phyloP scores from a whole-genome alignment of 768 basidiomycete genomes.

The Psilocybe sp. region DNA sequence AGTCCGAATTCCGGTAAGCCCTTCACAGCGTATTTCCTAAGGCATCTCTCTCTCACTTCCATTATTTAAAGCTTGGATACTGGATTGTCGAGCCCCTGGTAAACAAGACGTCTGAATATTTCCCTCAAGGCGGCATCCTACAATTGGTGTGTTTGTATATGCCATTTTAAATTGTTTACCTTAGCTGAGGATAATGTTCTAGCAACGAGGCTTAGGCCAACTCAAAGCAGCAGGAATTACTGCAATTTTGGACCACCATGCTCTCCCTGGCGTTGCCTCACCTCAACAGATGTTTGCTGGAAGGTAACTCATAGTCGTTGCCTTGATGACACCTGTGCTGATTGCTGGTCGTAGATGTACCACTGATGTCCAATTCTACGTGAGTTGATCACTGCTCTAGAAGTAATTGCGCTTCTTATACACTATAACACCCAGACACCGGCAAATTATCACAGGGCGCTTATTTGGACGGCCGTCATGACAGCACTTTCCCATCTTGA shows the following conservation, averaged over 20 bases:
- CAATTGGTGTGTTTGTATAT: constrained; percentile 50
- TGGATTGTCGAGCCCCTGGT: constrained; percentile 81
- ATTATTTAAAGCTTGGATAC: constrained; percentile 59
- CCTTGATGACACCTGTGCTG: neutral
- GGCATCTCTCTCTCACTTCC: neutral
- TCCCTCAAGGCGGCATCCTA: constrained; percentile 64
- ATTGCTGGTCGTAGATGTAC: constrained; percentile 51
- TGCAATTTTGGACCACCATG: constrained; percentile 67
- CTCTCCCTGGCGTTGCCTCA: constrained; percentile 66
- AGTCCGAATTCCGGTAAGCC: constrained; percentile 65
- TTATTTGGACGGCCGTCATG: constrained; percentile 83
- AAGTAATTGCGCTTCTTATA: neutral
- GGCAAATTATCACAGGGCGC: constrained; percentile 72
- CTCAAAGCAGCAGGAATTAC: constrained; percentile 61
- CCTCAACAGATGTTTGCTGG: constrained; percentile 67
- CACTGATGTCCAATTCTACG: constrained; percentile 68
- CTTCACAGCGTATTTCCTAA: neutral
- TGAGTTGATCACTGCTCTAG: constrained; percentile 20
- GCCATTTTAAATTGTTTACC: neutral
- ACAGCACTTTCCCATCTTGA: constrained; percentile 69
- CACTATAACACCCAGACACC: constrained; percentile 42
- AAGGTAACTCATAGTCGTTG: constrained; percentile 34
- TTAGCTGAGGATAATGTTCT: neutral
- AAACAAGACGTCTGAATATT: constrained; percentile 56
- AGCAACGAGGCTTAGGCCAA: constrained; percentile 64